Evolutionary conservation across 2,329 filamentous ascomycete species (phyloP).

Genomic region (Xylaria sp.): DNA sequence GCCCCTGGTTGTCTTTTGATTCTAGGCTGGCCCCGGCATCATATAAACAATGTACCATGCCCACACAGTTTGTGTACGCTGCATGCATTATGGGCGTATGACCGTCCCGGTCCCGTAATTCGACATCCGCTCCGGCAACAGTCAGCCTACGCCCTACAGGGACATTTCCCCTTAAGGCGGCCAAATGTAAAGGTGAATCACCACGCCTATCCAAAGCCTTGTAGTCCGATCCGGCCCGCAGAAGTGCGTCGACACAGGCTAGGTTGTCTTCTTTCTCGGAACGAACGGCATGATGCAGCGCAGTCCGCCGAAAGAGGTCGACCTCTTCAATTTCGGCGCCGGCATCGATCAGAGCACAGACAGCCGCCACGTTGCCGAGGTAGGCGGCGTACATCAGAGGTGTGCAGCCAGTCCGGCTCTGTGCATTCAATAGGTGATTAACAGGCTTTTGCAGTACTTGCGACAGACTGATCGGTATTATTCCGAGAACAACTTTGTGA

Average conservation of each 20-base stretch:
- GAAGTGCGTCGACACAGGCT: not conserved
- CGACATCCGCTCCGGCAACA: not conserved
- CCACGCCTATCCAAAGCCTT: not conserved
- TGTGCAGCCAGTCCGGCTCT: not conserved
- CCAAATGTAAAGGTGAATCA: not conserved
- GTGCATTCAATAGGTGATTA: not conserved
- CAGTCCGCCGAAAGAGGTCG: not conserved
- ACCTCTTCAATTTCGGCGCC: not conserved
- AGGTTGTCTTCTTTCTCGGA: not conserved
- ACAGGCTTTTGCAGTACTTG: not conserved
- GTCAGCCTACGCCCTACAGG: not conserved
- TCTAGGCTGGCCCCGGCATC: conserved; percentile 2
- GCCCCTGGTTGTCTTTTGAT: not conserved
- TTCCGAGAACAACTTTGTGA: conserved; percentile 1
- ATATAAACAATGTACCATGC: not conserved
- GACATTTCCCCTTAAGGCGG: not conserved
- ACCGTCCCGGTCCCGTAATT: not conserved
- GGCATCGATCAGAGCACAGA: conserved; percentile 1
- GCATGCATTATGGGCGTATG: not conserved
- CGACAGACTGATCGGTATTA: not conserved
- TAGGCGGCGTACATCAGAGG: not conserved
- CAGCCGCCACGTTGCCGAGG: not conserved
- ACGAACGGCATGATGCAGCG: not conserved
- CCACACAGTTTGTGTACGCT: not conserved
- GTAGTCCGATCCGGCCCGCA: not conserved